Evolutionary conservation across 2,329 filamentous ascomycete species (phyloP).

Genomic region (Lasiodiplodia sp.): DNA sequence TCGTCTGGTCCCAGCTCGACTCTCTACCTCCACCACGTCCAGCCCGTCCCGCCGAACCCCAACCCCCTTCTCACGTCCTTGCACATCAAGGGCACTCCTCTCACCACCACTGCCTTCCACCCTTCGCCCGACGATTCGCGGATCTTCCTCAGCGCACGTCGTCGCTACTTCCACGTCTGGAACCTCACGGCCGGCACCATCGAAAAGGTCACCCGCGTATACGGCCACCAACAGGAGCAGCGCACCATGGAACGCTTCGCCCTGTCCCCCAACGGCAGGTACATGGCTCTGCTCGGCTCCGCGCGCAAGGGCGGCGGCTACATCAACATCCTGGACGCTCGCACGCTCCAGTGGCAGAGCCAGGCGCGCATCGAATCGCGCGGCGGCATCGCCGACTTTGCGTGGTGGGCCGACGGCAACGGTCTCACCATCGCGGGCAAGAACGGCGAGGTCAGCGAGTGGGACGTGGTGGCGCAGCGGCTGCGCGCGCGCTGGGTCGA

Average conservation of each 20-base stretch:
- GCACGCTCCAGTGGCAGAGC: conserved; percentile 85
- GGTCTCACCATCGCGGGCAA: conserved; percentile 84
- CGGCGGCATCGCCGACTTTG: conserved; percentile 87
- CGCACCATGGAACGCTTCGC: conserved; percentile 91
- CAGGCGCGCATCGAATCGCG: conserved; percentile 82
- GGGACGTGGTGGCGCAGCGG: conserved; percentile 71
- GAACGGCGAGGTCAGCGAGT: conserved; percentile 91
- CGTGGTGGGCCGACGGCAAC: conserved; percentile 87
- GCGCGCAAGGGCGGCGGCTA: conserved; percentile 85
- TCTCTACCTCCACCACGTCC: conserved; percentile 88
- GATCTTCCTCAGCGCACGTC: conserved; percentile 86
- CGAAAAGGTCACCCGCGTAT: conserved; percentile 79
- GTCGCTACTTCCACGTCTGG: conserved; percentile 95
- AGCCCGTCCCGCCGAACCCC: conserved; percentile 75
- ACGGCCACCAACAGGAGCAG: conserved; percentile 81
- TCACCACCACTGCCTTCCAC: conserved; percentile 83
- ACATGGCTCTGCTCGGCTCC: conserved; percentile 83
- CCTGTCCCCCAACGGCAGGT: conserved; percentile 82
- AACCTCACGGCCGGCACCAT: conserved; percentile 81
- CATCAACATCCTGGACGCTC: conserved; percentile 82
- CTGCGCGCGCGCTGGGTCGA: conserved; percentile 87
- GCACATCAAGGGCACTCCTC: conserved; percentile 82
- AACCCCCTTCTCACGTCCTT: conserved; percentile 92
- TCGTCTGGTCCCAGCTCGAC: conserved; percentile 87
- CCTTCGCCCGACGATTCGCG: conserved; percentile 71